These are phyloP conservation scores for Suillus tomentosus DNA, from an alignment of 768 basidiomycete species.

Conservation along the genomic window DNA sequence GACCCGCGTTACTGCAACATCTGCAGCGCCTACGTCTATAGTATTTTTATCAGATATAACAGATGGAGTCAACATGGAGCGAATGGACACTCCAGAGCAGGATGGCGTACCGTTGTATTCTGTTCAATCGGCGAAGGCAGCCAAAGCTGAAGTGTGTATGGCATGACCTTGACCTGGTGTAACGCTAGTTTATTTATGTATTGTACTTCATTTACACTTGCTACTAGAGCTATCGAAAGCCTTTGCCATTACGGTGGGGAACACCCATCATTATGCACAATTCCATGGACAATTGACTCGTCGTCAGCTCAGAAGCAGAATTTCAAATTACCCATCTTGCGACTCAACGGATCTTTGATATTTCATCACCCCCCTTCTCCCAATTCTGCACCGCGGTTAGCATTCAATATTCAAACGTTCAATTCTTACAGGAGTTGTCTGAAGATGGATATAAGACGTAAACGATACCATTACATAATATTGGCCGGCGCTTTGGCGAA, in stretches of 20 bases:
- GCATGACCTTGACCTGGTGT: background rate
- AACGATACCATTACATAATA: too few relatives aligned
- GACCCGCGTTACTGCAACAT: background rate
- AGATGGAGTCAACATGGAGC: background rate
- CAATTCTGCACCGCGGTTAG: too few relatives aligned
- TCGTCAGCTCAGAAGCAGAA: too few relatives aligned
- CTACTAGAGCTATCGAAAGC: background rate
- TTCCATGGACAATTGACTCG: too few relatives aligned
- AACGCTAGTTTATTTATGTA: background rate
- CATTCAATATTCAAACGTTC: too few relatives aligned
- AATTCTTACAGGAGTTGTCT: too few relatives aligned
- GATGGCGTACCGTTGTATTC: background rate
- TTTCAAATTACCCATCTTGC: too few relatives aligned
- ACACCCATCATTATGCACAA: too few relatives aligned
- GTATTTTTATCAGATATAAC: background rate
- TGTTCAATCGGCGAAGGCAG: background rate
- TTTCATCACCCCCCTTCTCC: too few relatives aligned
- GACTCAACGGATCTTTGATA: too few relatives aligned
- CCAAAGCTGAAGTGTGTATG: background rate
- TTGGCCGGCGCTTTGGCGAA: too few relatives aligned
- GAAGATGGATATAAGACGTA: too few relatives aligned
- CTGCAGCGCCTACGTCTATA: background rate
- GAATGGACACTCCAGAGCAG: background rate
- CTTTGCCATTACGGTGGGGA: background rate
- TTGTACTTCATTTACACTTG: background rate